Base-by-base conservation (phyloP, 768 basidiomycete species). In the Coprinellus micaceus region DNA sequence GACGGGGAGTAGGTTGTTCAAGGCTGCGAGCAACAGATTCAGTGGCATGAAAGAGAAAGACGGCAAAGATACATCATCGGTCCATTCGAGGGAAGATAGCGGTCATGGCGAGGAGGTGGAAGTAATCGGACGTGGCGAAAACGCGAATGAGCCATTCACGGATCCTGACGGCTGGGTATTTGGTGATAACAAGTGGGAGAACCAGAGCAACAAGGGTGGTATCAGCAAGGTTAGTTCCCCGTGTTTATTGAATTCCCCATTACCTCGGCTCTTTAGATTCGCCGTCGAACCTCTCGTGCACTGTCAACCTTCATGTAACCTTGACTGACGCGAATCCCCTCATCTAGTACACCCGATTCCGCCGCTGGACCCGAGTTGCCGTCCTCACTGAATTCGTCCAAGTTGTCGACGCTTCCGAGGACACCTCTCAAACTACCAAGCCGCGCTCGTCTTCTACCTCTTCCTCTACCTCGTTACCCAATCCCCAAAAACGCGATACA, bases 181-280 rank as follows among this genome's bases (percentile, higher is more conserved):
- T 64, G 88, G 86, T 2, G 94, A 95, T 62, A 98, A 98, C 69
- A 96, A 97, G 68, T 98, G 94, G 94, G 94, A 97, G 66, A 79
- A 74, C 19, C 76, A 81, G 44, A 85, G 83, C 53, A 75, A 76
- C 54, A 88, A 86, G 61, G 91, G 91, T 47, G 91, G 92, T 5
- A 82, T 95, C 73, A 89, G 94, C 68, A 94, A 94, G 77, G 86
- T 86, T 40, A 41, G 73, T 63, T 24, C 24, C 28, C 28, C 24
- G 7, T 33, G 24, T 11, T n/a, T 25, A 17, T 58, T 19, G 36
- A 21, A 29, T 37, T n/a, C n/a, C n/a, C n/a, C n/a, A n/a, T n/a
- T n/a, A n/a, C n/a, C n/a, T n/a, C n/a, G n/a, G n/a, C n/a, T n/a
- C n/a, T n/a, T n/a, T n/a, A n/a, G n/a, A n/a, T n/a, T n/a, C n/a